Conservation (phyloP, 805 yeast genomes). For the Candida khao-thaluensis region DNA sequence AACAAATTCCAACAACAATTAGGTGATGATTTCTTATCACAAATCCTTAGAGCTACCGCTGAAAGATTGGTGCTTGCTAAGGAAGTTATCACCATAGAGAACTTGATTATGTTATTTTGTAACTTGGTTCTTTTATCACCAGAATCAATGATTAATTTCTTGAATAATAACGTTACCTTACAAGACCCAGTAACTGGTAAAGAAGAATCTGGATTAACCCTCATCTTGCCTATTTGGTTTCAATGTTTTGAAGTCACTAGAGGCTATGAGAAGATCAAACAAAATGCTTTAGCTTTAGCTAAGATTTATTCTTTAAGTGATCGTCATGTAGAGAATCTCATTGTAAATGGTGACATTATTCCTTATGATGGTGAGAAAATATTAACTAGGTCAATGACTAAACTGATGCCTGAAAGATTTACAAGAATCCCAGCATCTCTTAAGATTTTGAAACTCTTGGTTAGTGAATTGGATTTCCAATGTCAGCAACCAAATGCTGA, state of each 20-base stretch:
- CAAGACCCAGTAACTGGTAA: conserved; percentile 22
- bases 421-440: conserved; percentile 65
- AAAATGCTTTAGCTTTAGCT: conserved; percentile 67
- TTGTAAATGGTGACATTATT: conserved; percentile 76
- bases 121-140: conserved; percentile 65
- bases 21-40: conserved; percentile 42
- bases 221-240: conserved; percentile 78
- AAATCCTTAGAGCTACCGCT: conserved; percentile 74
- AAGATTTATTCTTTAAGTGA: conserved; percentile 63
- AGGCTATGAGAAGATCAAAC: conserved; percentile 71
- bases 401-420: conserved; percentile 57
- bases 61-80: conserved; percentile 62
- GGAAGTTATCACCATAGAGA: conserved; percentile 73
- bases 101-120: conserved; percentile 73
- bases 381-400: conserved; percentile 82
- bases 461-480: conserved; percentile 69
- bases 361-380: conserved; percentile 65
- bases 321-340: conserved; percentile 45
- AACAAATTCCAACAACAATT: conserved; percentile 46
- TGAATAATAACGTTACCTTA: conserved; percentile 37
- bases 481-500: conserved; percentile 47
- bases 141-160: conserved; percentile 58
- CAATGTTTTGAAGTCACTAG: conserved; percentile 75
- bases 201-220: conserved; percentile 44
- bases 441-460: conserved; percentile 70